Base-by-base conservation (phyloP, 139 green algal genomes). In the Axilococcus clingmanii region DNA sequence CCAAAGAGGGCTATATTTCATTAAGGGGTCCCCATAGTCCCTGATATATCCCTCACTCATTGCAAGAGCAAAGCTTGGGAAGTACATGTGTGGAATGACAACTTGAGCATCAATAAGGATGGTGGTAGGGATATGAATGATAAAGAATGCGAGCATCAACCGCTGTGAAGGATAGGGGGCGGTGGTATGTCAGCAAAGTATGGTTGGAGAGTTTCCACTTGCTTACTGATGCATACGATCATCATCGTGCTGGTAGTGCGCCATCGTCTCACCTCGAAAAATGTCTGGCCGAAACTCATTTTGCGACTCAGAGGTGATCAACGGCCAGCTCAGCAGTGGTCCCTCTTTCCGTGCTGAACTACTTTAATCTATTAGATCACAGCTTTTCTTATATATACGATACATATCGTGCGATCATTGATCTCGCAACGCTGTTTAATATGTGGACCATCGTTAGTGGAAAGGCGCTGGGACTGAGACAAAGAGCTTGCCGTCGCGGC, bases 71-170 rank as follows among this genome's bases (percentile, higher is more conserved):
- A 59, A 52, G 5, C 23, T 2, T 9, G 25, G 40, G 32, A 42
- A 37, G 4, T 24, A 11, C 2, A 14, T 17, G 20, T 28, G 33
- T n/a, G 31, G 2, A 30, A 45, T 22, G 24, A 43, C 16, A 14
- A 14, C 67, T 45, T 91, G 81, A 3, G 42, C 50, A 46, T 90
- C 81, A 17, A 90, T 40, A 2, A 90, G 48, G 3, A 91, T n/a
- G 0, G 82, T 90, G 15, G 72, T 82, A 6, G 81, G 81, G 35
- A 90, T 89, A 50, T 90, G 81, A 12, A 65, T 55, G 20, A 69
- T 12, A 31, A 90, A 83, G 52, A 79, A 90, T 2, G 61, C 12
- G 5, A 76, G 25, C 78, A 59, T 4, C 66, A 49, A 49, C 9
- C 12, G 25, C 24, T 30, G 58, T 9, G 62, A 60, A 49, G 41